A percentile compares a stretch with the other conserved stretches of the same genome.
Evolutionary conservation across 2,329 filamentous ascomycete genomes (phyloP).

Genomic region (Alternaria ethzedia): DNA sequence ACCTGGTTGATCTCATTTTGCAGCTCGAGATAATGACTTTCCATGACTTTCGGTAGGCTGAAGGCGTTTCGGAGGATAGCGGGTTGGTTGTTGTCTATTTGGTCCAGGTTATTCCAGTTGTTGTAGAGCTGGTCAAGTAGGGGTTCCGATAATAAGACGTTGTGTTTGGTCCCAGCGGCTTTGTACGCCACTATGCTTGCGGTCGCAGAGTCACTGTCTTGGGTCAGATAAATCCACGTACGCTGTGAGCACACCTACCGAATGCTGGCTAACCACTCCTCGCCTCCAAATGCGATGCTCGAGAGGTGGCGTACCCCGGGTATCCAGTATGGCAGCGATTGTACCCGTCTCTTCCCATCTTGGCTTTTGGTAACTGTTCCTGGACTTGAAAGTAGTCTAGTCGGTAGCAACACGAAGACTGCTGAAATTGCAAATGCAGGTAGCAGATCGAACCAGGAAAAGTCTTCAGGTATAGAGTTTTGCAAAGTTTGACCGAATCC

Average conservation of each 20-base stretch:
- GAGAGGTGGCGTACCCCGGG: constrained; percentile 63
- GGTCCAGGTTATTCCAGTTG: constrained; percentile 24
- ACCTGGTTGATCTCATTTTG: constrained; percentile 38
- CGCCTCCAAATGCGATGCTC: constrained; percentile 56
- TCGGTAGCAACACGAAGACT: constrained; percentile 37
- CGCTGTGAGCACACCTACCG: constrained; percentile 38
- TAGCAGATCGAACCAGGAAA: constrained; percentile 37
- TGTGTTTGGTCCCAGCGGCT: constrained; percentile 57
- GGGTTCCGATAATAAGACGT: constrained; percentile 58
- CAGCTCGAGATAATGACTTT: constrained; percentile 28
- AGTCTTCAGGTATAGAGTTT: constrained; percentile 28
- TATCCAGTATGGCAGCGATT: constrained; percentile 65
- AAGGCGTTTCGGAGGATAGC: constrained; percentile 39
- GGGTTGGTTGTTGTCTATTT: constrained; percentile 26
- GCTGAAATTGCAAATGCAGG: constrained; percentile 37
- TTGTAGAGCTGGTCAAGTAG: constrained; percentile 47
- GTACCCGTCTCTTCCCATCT: constrained; percentile 51
- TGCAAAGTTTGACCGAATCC: constrained; percentile 26
- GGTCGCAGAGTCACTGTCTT: constrained; percentile 44
- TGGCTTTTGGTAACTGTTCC: constrained; percentile 18
- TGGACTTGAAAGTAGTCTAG: constrained; percentile 37
- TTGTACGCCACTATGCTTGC: constrained; percentile 57
- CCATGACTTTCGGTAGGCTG: constrained; percentile 28
- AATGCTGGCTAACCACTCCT: constrained; percentile 53
- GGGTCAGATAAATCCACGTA: constrained; percentile 10